Evolutionary conservation across 1,139 yeast genomes (phyloP).

Genomic region (Diutina pseudorugosa): DNA sequence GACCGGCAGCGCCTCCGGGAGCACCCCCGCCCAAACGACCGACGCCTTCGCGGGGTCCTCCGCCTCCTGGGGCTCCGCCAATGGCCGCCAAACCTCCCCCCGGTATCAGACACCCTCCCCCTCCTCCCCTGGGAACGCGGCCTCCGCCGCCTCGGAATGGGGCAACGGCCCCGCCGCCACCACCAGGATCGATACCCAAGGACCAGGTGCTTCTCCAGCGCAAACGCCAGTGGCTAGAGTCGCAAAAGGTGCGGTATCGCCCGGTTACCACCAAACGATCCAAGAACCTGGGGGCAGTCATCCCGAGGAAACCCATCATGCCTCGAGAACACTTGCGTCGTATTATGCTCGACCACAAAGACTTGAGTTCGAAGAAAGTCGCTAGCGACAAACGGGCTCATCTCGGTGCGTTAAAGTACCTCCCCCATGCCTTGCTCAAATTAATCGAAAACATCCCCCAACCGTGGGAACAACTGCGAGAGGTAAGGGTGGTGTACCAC

Average conservation of each 20-base stretch:
- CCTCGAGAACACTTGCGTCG: constrained; percentile 91
- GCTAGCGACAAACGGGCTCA: constrained; percentile 85
- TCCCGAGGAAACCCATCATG: constrained; percentile 65
- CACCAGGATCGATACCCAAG: not conserved
- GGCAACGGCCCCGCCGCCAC: not conserved
- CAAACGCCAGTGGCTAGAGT: constrained; percentile 43
- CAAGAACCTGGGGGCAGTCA: constrained; percentile 28
- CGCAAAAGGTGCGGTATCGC: constrained; percentile 44
- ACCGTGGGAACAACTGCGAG: constrained; percentile 90
- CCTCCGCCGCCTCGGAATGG: not conserved
- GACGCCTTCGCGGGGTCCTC: not conserved
- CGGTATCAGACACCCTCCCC: not conserved
- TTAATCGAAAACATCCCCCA: constrained; percentile 94
- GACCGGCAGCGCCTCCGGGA: not conserved
- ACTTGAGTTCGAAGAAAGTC: constrained; percentile 66
- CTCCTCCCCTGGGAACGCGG: not conserved
- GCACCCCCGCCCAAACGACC: not conserved
- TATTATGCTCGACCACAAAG: constrained; percentile 76
- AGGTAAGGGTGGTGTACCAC: constrained; percentile 83
- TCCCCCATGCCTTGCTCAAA: constrained; percentile 92
- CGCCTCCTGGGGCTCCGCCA: not conserved
- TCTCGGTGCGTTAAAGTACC: constrained; percentile 80
- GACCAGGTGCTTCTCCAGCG: not conserved
- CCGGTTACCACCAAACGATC: constrained; percentile 12
- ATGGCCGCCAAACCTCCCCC: not conserved